Conservation (phyloP, 352 stramenopile species). For the Salisapilia sapeloensis region DNA sequence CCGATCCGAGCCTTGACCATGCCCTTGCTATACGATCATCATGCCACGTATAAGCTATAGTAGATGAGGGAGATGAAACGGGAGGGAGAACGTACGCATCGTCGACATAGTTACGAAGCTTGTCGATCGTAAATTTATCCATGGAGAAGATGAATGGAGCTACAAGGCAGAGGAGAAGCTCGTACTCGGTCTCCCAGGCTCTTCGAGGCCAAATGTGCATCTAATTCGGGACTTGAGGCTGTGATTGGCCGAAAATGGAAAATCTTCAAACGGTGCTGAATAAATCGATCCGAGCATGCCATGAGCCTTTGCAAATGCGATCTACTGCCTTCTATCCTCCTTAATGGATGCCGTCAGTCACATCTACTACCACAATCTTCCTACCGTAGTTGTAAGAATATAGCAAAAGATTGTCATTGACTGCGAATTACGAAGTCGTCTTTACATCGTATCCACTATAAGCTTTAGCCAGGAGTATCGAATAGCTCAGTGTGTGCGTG, state of each 20-base stretch:
- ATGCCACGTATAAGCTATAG: too few relatives aligned
- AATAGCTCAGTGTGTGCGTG: too few relatives aligned
- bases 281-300: not conserved
- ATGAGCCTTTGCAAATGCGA: not conserved
- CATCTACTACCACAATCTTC: too few relatives aligned
- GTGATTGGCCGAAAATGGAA: not conserved
- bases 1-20: constrained; percentile 76
- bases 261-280: not conserved
- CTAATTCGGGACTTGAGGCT: not conserved
- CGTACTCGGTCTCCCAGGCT: not conserved
- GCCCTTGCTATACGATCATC: constrained; percentile 33
- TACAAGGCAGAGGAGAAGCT: not conserved
- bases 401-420: too few relatives aligned
- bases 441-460: too few relatives aligned
- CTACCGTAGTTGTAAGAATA: too few relatives aligned
- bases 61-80: too few relatives aligned
- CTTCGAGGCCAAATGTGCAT: not conserved
- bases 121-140: constrained; percentile 75
- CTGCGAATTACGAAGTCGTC: too few relatives aligned
- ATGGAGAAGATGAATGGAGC: constrained; percentile 10
- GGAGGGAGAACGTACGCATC: constrained; percentile 53
- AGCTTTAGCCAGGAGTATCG: too few relatives aligned
- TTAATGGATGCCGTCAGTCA: too few relatives aligned
- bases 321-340: not conserved
- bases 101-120: constrained; percentile 78